Evolutionary conservation across 2,329 filamentous ascomycete genomes (phyloP), one percentile per base, ranked within the genome.

Genomic region (Trichophyton simii): DNA sequence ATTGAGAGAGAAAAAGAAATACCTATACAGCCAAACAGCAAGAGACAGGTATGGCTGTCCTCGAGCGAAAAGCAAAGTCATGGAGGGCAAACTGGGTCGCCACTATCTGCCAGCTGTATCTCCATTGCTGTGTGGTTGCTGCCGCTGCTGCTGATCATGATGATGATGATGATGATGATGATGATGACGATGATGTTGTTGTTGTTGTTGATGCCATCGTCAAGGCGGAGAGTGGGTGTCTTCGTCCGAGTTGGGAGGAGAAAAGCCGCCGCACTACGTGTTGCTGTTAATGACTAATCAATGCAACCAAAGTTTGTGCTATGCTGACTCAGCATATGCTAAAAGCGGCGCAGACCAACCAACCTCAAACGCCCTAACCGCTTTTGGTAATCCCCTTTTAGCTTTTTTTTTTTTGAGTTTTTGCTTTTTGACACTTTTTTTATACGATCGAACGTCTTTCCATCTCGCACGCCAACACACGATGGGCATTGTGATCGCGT

Each of bases 301-400:
- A 18, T 4, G 4, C 44, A 48, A 2, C 18, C 1, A 22, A 7
- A 13, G 18, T n/a, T 54, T 54, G 13, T 1, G 3, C 25, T 31
- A 25, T 9, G 50, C 25, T 54, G 11, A 54, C 25, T 54, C 50
- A 54, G 22, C 28, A 34, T 4, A 1, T 8, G 13, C n/a, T 54
- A 54, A 54, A 54, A 31, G 50, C 50, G 25, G 50, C 34, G 34
- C 50, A 13, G 28, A n/a, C 25, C 50, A 22, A n/a, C 28, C 18
- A n/a, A 54, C 50, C 50, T 54, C 50, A 54, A 54, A 54, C 50
- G 25, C 22, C 13, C 50, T 54, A 54, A 54, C 50, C 15, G 50
- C 22, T 31, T 54, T 54, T n/a, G 25, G 50, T 7, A 34, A 15
- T 25, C 20, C 50, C 41, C 15, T 20, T 44, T 44, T 54, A 25